These are phyloP conservation scores for Penicillium verrucosum DNA, from an alignment of 2,329 filamentous ascomycete species.

Conservation along the genomic window DNA sequence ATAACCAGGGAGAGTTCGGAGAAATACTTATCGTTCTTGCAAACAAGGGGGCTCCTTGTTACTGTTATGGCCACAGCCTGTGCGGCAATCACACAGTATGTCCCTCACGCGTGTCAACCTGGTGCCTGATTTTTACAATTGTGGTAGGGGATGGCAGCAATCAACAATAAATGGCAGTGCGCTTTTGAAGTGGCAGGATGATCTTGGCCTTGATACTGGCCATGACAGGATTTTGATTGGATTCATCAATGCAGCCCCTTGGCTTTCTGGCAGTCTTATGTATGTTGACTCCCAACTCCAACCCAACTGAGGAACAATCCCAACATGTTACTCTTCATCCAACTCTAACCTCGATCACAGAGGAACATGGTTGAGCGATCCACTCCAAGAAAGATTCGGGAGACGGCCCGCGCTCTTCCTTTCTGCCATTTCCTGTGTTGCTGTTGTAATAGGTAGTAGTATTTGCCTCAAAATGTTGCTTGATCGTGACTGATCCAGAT, in stretches of 20 bases:
- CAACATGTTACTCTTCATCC: not conserved
- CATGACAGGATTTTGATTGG: not conserved
- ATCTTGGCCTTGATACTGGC: not conserved
- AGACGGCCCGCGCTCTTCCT: constrained; percentile 40
- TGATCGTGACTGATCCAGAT: not conserved
- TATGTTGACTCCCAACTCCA: not conserved
- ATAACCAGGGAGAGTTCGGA: not conserved
- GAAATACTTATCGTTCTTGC: not conserved
- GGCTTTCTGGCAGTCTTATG: not conserved
- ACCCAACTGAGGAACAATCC: too few species aligned
- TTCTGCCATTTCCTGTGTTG: constrained; percentile 29
- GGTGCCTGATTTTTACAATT: not conserved
- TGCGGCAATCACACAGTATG: constrained; percentile 26
- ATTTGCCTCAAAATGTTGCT: not conserved
- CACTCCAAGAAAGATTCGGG: constrained; percentile 19
- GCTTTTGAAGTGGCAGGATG: not conserved
- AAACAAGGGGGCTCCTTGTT: constrained; percentile 3
- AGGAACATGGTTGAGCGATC: constrained; percentile 22
- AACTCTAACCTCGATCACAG: not conserved
- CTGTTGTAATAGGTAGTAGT: constrained; percentile 1
- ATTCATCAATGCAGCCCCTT: not conserved
- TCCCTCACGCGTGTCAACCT: not conserved
- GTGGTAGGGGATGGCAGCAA: constrained; percentile 24
- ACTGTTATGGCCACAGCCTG: constrained; percentile 24
- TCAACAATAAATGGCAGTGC: constrained; percentile 22